Evolutionary conservation across 352 stramenopile species (phyloP).

Genomic region (Aphanomyces invadans): DNA sequence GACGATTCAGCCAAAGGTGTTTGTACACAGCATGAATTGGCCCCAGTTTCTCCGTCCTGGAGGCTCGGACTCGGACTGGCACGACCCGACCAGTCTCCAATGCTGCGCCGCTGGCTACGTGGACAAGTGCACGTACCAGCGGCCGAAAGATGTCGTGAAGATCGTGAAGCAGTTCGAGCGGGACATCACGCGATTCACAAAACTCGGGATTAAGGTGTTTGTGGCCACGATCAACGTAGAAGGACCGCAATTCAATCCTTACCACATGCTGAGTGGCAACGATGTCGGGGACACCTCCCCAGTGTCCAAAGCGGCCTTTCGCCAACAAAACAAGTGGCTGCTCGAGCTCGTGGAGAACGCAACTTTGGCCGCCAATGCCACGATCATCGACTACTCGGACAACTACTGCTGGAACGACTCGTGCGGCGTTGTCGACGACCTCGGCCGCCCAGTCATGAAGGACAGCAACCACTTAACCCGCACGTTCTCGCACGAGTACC

Average conservation of each 20-base stretch:
- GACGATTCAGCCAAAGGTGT: constrained; percentile 12
- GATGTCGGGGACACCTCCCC: neutral
- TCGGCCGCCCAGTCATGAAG: constrained; percentile 16
- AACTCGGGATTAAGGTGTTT: constrained; percentile 22
- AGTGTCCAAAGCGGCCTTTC: neutral
- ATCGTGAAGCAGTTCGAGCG: neutral
- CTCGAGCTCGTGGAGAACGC: constrained; percentile 16
- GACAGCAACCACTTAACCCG: constrained; percentile 20
- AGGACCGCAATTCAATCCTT: constrained; percentile 12
- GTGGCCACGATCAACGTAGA: constrained; percentile 16
- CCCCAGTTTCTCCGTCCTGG: constrained; percentile 2
- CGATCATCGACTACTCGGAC: constrained; percentile 23
- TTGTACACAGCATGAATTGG: constrained; percentile 10
- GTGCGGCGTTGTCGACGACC: constrained; percentile 12
- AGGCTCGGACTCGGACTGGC: constrained; percentile 8
- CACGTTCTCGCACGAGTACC: neutral
- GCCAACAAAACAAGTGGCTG: neutral
- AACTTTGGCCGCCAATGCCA: neutral
- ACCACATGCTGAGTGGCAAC: constrained; percentile 17
- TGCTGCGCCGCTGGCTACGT: constrained; percentile 14
- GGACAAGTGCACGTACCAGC: constrained; percentile 13
- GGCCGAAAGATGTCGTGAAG: constrained; percentile 7
- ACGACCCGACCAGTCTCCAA: neutral
- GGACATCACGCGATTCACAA: constrained; percentile 1
- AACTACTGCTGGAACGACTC: constrained; percentile 24